Percentiles rank a stretch among this genome's conserved stretches.
Evolutionary conservation across 257 asterid species (phyloP).

Genomic region (Scutellaria baicalensis): DNA sequence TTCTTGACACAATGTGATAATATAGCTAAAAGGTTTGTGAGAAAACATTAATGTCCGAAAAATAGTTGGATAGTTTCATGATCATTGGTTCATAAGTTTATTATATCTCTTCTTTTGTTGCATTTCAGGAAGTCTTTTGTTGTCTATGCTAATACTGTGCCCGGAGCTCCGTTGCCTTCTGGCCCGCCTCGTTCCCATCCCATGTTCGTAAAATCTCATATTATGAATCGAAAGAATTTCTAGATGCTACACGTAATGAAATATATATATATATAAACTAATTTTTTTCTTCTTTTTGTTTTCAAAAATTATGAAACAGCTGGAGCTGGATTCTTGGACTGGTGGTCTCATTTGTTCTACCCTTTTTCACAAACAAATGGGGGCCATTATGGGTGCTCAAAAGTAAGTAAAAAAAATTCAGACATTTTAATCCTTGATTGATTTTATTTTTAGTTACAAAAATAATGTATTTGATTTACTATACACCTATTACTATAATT

Average conservation of each 20-base stretch:
- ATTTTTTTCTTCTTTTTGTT: neutral
- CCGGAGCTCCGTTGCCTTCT: slow-evolving; percentile 50
- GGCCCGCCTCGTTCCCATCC: slow-evolving; percentile 42
- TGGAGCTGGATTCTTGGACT: slow-evolving; percentile 69
- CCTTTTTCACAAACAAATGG: slow-evolving; percentile 56
- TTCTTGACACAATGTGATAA: too few species aligned
- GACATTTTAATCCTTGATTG: too few species aligned
- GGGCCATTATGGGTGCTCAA: slow-evolving; percentile 58
- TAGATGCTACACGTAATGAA: neutral
- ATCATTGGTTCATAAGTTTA: neutral
- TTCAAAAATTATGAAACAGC: slow-evolving; percentile 33
- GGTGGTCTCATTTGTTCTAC: slow-evolving; percentile 43
- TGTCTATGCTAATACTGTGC: slow-evolving; percentile 26
- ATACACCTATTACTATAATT: too few species aligned
- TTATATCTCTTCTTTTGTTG: neutral
- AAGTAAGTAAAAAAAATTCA: slow-evolving; percentile 38
- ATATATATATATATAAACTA: neutral
- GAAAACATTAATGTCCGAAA: neutral
- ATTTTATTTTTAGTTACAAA: too few species aligned
- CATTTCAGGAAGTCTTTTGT: slow-evolving; percentile 26
- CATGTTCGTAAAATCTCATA: slow-evolving; percentile 26
- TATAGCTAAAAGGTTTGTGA: slow-evolving; percentile 7
- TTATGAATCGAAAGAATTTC: neutral
- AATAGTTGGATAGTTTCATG: neutral
- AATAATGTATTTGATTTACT: too few species aligned